Base-by-base conservation (phyloP, 2,329 filamentous ascomycete genomes). In the Hymenoscyphus infarciens region DNA sequence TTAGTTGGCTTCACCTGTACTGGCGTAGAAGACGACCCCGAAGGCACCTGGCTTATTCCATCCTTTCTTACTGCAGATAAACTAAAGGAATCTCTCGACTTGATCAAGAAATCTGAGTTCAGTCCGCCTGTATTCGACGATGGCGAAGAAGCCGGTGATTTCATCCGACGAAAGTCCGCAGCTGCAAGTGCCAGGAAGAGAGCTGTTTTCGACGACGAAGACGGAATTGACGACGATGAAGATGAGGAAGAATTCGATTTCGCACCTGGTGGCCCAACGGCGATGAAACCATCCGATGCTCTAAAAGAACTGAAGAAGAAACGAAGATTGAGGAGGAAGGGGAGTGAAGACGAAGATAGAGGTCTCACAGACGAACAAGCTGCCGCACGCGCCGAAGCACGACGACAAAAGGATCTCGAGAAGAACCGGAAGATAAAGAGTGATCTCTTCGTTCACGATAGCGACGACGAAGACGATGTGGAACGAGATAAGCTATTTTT, bases 401-500 rank as follows among this genome's bases (percentile, higher is more conserved):
- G 86, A 13, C 81, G 82, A 13, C 81, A 87, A 59, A 88, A 85
- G 68, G 87, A 96, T 68, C 78, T 84, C n/a, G 91, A 93, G 71
- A 92, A 92, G 76, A 82, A 86, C 57, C 80, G 81, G 35, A 90
- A 89, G 73, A 89, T 95, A 77, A 98, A 97, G 80, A 96, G 90
- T 70, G 87, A 88, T 27, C 77, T 94, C 45, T 94, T 87, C 70
- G 89, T 99, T 58, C 85, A 89, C 63, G 87, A 88, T 42, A 92
- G 89, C 68, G 95, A 98, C 73, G 95, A 98, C 60, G 92, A 97
- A 69, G 88, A 84, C n/a, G 92, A 97, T 71, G 86, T 83, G 38
- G 91, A 92, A 56, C 84, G 85, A 62, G 85, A 90, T 75, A 79
- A 74, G 25, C 86, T 84, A 22, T 97, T 97, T 76, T 97, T 94